Conservation (phyloP, 2,329 filamentous ascomycete species). For the Myriosclerotinia scirpicola region DNA sequence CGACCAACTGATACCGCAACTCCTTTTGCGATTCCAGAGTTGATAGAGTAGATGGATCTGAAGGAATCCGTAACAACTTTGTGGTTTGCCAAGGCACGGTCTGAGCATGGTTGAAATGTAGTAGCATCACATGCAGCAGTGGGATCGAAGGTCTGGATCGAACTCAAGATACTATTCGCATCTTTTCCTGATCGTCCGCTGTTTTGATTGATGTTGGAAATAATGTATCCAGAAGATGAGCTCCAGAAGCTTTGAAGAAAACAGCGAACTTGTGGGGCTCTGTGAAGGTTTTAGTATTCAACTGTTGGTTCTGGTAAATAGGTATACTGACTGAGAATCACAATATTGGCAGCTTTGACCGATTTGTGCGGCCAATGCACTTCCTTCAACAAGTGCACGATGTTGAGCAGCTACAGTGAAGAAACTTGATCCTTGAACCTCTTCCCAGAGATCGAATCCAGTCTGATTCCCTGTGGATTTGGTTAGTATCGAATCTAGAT, state of each 20-base stretch:
- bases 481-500: slow-evolving; percentile 2
- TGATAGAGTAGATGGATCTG: slow-evolving; percentile 67
- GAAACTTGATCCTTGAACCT: slow-evolving; percentile 73
- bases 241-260: slow-evolving; percentile 74
- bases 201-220: slow-evolving; percentile 67
- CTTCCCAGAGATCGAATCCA: slow-evolving; percentile 80
- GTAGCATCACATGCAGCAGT: slow-evolving; percentile 63
- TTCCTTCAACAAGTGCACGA: slow-evolving; percentile 67
- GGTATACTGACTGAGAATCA: slow-evolving; percentile 48
- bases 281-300: background rate
- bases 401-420: slow-evolving; percentile 73
- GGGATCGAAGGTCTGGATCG: slow-evolving; percentile 70
- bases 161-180: slow-evolving; percentile 65
- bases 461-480: slow-evolving; percentile 46
- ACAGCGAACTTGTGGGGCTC: slow-evolving; percentile 68
- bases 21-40: slow-evolving; percentile 61
- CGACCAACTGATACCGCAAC: slow-evolving; percentile 62
- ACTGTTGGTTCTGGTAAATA: background rate
- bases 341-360: slow-evolving; percentile 61
- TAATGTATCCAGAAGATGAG: slow-evolving; percentile 56
- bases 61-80: slow-evolving; percentile 76
- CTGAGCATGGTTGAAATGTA: slow-evolving; percentile 69
- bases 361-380: slow-evolving; percentile 61
- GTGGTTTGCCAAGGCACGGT: slow-evolving; percentile 67
- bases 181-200: slow-evolving; percentile 68